Conservation (phyloP, 805 yeast genomes). For the Isabelozyma rhagii region DNA sequence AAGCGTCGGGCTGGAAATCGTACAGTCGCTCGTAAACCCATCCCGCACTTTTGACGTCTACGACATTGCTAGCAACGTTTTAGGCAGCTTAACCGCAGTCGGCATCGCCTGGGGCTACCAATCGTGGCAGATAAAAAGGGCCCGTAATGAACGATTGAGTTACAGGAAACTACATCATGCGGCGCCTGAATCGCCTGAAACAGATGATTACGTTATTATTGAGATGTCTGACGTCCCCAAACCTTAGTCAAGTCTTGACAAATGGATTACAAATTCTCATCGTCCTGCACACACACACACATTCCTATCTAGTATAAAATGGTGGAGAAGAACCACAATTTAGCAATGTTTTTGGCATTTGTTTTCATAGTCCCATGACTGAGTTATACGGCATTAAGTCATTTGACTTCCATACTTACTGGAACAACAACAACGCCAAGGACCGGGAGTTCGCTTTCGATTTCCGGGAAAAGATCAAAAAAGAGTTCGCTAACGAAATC, state of each 20-base stretch:
- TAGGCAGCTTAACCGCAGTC: conserved; percentile 29
- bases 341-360: background rate
- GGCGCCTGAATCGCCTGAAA: background rate
- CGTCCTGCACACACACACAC: background rate
- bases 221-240: background rate
- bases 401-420: conserved; percentile 58
- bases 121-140: background rate
- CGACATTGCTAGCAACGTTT: conserved; percentile 41
- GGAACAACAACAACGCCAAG: conserved; percentile 29
- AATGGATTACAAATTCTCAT: background rate
- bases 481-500: conserved; percentile 42
- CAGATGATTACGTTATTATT: background rate
- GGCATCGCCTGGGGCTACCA: conserved; percentile 9
- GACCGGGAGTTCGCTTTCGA: conserved; percentile 33
- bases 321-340: background rate
- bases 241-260: background rate
- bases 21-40: conserved; percentile 47
- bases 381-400: conserved; percentile 20
- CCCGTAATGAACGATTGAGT: background rate
- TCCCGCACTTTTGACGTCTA: conserved; percentile 44
- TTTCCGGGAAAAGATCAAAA: conserved; percentile 37
- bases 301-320: background rate
- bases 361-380: background rate
- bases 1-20: conserved; percentile 48
- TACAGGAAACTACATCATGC: background rate